Percentiles rank a stretch among this genome's conserved stretches.
Evolutionary conservation across 495 filamentous ascomycete species (phyloP).

Genomic region (Podospora sp.): DNA sequence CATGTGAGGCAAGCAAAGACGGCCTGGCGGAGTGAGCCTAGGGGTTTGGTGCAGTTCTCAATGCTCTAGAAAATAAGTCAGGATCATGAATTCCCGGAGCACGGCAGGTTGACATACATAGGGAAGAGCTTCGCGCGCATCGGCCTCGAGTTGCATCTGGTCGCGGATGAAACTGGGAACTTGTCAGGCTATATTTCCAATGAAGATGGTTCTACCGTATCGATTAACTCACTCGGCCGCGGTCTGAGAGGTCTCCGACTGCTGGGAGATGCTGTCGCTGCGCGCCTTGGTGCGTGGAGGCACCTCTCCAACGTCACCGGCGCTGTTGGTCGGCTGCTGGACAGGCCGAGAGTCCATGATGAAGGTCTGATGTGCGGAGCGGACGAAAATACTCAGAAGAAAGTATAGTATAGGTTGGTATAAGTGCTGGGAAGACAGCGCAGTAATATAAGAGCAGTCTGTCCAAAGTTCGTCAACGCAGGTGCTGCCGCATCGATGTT

Average conservation of each 20-base stretch:
- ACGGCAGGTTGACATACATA: conserved; percentile 60
- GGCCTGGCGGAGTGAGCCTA: conserved; percentile 82
- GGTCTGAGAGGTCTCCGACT: conserved; percentile 75
- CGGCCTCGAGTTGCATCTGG: conserved; percentile 88
- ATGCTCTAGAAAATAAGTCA: conserved; percentile 64
- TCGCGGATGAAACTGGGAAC: conserved; percentile 76
- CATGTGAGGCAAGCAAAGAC: conserved; percentile 93
- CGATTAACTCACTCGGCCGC: conserved; percentile 70
- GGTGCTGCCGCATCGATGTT: neutral
- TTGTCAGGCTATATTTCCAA: neutral
- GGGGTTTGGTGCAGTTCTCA: conserved; percentile 83
- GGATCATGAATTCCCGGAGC: neutral
- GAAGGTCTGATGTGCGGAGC: neutral
- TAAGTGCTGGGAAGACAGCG: neutral
- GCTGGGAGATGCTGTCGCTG: conserved; percentile 64
- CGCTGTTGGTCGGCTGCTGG: conserved; percentile 23
- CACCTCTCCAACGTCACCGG: conserved; percentile 30
- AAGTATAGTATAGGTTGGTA: neutral
- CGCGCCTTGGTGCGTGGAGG: conserved; percentile 36
- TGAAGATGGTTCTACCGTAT: neutral
- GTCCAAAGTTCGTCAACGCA: neutral
- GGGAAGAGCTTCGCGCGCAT: conserved; percentile 91
- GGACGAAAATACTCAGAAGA: neutral
- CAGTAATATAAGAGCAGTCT: neutral
- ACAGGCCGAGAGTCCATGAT: conserved; percentile 37